A percentile compares a stretch with the other conserved stretches of the same genome.
phyloP scores from a whole-genome alignment of 371 early-diverging fungal genomes.

The Rhizopus microsporus region DNA sequence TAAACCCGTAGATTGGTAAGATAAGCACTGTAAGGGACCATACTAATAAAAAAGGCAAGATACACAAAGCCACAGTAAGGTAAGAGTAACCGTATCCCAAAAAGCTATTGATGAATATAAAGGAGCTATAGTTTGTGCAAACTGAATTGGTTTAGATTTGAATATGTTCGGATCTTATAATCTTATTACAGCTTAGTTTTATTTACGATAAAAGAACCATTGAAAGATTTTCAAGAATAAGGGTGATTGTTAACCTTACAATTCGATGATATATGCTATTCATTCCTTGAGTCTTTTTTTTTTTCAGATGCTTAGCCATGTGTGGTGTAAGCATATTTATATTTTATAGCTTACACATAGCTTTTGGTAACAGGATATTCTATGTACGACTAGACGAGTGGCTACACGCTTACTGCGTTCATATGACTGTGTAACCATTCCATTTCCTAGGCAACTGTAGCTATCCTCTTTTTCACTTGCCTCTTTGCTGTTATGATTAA shows the following conservation, averaged over 20 bases:
- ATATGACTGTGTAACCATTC: background rate
- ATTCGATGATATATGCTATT: too few relatives aligned
- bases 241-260: too few relatives aligned
- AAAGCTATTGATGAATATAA: too few relatives aligned
- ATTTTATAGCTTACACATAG: too few relatives aligned
- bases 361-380: background rate
- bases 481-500: background rate
- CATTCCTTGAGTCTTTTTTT: too few relatives aligned
- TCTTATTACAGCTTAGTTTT: too few relatives aligned
- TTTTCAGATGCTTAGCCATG: too few relatives aligned
- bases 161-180: background rate
- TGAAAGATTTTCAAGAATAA: too few relatives aligned
- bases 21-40: too few relatives aligned
- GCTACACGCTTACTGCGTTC: background rate
- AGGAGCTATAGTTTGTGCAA: background rate
- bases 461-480: background rate
- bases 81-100: background rate
- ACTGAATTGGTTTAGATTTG: background rate
- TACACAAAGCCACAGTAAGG: conserved; percentile 2
- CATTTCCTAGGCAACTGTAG: background rate
- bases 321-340: too few relatives aligned
- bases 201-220: too few relatives aligned
- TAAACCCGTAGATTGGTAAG: too few relatives aligned
- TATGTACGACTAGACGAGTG: background rate
- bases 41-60: conserved; percentile 1